Evolutionary conservation across 352 stramenopile species (phyloP), one percentile per base, ranked within the genome.

Genomic region (Phytophthora pini): DNA sequence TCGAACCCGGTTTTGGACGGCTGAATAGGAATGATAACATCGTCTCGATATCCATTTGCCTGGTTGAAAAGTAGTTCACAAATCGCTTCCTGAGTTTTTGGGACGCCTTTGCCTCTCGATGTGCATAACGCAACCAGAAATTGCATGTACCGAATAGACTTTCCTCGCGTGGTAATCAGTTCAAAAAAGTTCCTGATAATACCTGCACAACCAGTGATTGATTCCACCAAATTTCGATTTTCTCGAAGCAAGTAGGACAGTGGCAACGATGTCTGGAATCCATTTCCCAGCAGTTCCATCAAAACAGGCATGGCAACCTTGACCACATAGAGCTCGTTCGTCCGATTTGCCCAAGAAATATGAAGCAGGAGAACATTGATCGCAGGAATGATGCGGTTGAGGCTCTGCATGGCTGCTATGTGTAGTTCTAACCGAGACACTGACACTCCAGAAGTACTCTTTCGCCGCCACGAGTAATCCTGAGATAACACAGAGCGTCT

Each of bases 71-170:
- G 56, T 11, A 92, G 46, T 12, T 90, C 81, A 45, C 80, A 90
- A 41, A 92, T 88, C 6, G 82, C 74, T 73, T 92, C 81, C 48
- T 92, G 84, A 3, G 80, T 90, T 65, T 92, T 92, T 0, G 80
- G 79, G 0, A 92, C 70, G 0, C 81, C 84, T 38, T 72, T 76
- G 3, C 84, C 84, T 22, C 76, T 61, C 15, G 79, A 89, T 4
- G 74, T 88, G 54, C 84, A 92, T 55, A 90, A 61, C 13, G 82
- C 81, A 26, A 89, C 81, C 22, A 92, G 59, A 61, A 89, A 92
- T 53, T 92, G 84, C 74, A 92, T 79, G 47, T 89, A 92, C 10
- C 84, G 77, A 31, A 90, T 88, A 0, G 81, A 90, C 43, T 84
- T 86, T 9, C 84, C 81, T 40, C 80, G 66, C 9, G 78, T 78